Evolutionary conservation across 495 filamentous ascomycete genomes (phyloP), one percentile per base, ranked within the genome.

Genomic region (Copromyces sp.): DNA sequence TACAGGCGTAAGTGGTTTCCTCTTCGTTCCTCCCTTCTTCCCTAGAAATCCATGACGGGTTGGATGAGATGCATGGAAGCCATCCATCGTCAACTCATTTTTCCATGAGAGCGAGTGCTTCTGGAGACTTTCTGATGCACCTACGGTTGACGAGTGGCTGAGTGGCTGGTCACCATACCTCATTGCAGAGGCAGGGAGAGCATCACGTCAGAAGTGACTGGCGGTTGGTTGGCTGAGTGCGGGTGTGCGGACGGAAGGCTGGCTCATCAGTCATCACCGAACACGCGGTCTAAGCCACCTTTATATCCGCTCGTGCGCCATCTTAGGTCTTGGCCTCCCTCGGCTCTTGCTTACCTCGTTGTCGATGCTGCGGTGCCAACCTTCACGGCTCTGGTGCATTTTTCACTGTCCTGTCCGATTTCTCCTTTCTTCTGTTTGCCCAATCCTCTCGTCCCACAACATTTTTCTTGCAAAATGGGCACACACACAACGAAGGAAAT

Each of bases 1-100:
- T 80, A 7, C 78, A 80, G 45, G 72, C 71, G 78, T 79, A 70
- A 41, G 77, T 74, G 2, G 12, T 37, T 65, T 32, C 14, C 17
- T 9, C 53, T 35, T 9, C 29, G 24, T 9, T 37, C 20, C 20
- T 39, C 47, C 70, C 6, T 61, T 47, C 17, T 3, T 32, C 9
- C 47, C 4, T 6, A 5, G 47, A 24, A 53, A 24, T 4, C 4
- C 45, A 9, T 12, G 12, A 53, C 20, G 45, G 4, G 4, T 20
- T 12, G 45, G 24, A 20, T 24, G 45, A 14, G 11, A 24, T 29
- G 44, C 1, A n/a, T 20, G 44, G 44, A n/a, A 47, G n/a, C 20
- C 3, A 53, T 53, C 20, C 20, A 53, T 24, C 0, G 44, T 47
- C n/a, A 47, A 29, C 20, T 2, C 47, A 1, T 12, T 2, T 59